Evolutionary conservation across 352 stramenopile species (phyloP).

Genomic region (Phytophthora hybrid): DNA sequence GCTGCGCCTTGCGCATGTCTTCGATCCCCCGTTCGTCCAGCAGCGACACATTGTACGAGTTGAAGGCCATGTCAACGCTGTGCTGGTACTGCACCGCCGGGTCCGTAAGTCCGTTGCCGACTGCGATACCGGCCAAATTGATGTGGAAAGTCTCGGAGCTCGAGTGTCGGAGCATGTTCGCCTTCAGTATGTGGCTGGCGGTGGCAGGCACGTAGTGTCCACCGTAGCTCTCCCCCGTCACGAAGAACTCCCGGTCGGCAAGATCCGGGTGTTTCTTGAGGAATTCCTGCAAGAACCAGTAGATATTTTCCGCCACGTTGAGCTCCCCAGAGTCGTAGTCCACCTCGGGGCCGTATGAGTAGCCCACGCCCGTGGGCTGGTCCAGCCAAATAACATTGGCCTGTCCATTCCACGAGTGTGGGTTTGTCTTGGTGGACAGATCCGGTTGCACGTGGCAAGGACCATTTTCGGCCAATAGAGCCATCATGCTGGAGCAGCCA

Average conservation of each 20-base stretch:
- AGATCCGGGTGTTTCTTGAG: slow-evolving; percentile 60
- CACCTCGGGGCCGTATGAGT: slow-evolving; percentile 55
- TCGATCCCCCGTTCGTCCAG: slow-evolving; percentile 49
- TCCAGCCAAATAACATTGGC: slow-evolving; percentile 84
- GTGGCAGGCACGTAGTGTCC: slow-evolving; percentile 73
- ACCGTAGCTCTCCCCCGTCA: slow-evolving; percentile 76
- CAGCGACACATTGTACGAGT: slow-evolving; percentile 77
- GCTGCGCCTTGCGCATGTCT: slow-evolving; percentile 63
- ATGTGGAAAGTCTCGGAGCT: slow-evolving; percentile 37
- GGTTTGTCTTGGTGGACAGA: slow-evolving; percentile 55
- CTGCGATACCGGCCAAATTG: slow-evolving; percentile 66
- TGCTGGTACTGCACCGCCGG: slow-evolving; percentile 72
- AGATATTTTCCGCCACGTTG: slow-evolving; percentile 73
- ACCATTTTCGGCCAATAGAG: slow-evolving; percentile 68
- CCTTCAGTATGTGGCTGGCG: slow-evolving; percentile 59
- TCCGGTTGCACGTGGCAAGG: slow-evolving; percentile 63
- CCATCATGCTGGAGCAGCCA: slow-evolving; percentile 67
- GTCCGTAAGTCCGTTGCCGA: slow-evolving; percentile 82
- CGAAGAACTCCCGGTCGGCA: slow-evolving; percentile 55
- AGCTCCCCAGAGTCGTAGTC: slow-evolving; percentile 61
- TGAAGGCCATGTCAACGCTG: slow-evolving; percentile 74
- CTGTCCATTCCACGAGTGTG: slow-evolving; percentile 67
- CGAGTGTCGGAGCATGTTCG: slow-evolving; percentile 44
- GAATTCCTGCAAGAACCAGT: slow-evolving; percentile 82
- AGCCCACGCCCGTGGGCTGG: slow-evolving; percentile 70